These are phyloP conservation scores for Pseudocercospora vitis DNA, from an alignment of 2,329 filamentous ascomycete species.

Conservation along the genomic window DNA sequence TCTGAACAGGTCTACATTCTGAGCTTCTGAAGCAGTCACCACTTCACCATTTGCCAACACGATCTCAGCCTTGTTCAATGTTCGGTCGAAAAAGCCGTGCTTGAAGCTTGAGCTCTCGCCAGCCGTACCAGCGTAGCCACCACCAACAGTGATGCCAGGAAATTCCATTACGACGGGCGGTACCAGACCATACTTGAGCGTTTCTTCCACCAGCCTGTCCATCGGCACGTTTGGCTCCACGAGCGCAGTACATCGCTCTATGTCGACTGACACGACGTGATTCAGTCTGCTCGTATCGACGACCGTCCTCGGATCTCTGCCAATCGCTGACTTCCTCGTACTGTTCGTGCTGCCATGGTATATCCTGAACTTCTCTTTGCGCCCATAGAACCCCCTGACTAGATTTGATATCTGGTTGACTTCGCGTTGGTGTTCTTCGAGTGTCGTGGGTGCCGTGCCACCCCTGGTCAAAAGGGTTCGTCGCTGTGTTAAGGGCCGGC, in stretches of 20 bases:
- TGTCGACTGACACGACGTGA: conserved; percentile 63
- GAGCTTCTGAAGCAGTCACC: conserved; percentile 54
- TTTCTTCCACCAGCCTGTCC: conserved; percentile 61
- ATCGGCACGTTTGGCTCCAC: conserved; percentile 71
- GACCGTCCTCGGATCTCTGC: conserved; percentile 41
- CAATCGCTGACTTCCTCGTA: conserved; percentile 57
- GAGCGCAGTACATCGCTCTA: conserved; percentile 55
- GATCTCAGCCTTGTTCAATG: conserved; percentile 63
- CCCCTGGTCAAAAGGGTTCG: conserved; percentile 18
- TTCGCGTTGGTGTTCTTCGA: conserved; percentile 29
- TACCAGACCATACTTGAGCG: conserved; percentile 57
- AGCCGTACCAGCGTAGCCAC: conserved; percentile 66
- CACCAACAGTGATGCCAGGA: conserved; percentile 69
- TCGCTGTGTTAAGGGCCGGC: not conserved
- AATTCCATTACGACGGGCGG: conserved; percentile 71
- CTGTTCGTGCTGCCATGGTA: conserved; percentile 77
- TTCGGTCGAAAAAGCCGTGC: conserved; percentile 65
- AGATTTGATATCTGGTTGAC: conserved; percentile 49
- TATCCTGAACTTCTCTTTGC: conserved; percentile 65
- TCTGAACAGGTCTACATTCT: conserved; percentile 61
- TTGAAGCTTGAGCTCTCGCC: conserved; percentile 70
- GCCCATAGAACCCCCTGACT: conserved; percentile 53
- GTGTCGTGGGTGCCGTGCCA: conserved; percentile 25
- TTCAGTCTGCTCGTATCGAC: conserved; percentile 67
- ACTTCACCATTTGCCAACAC: conserved; percentile 63